Base-by-base conservation (phyloP, 192 early-diverging fungal species). In the Nowakowskiella sp. region DNA sequence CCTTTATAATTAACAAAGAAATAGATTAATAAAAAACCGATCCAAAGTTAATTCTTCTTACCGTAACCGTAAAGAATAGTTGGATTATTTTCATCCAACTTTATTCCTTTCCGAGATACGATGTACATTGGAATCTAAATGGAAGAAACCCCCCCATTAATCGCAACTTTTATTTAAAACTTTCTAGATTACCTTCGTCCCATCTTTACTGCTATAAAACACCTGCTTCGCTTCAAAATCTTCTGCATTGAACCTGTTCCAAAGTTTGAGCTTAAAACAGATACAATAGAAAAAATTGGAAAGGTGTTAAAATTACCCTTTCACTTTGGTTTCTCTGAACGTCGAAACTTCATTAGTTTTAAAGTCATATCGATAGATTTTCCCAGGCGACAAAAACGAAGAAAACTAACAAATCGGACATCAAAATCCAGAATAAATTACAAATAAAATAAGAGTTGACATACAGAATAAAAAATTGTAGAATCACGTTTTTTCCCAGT, bases 51-150 rank as follows among this genome's bases (percentile, higher is more conserved):
- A 30, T 30, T 33, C 28, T 24, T 30, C 31, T 69, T 83, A 10
- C 85, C 85, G 56, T 88, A 88, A 2, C 71, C 84, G 60, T 86
- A 86, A 44, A 86, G 56, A 9, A 78, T 58, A 3, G 72, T 65
- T 4, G 82, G 82, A 56, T 81, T 75, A 33, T 63, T 57, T 8
- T 78, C 72, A 45, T 86, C 68, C 36, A 83, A 44, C 6, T 31
- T 22, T 7, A 53, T 6, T 8, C 44, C 58, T 47, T 82, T 86
- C 46, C 71, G 71, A 57, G 63, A 57, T 22, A 76, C 62, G 47
- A 87, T 74, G 58, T 80, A 87, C 75, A 85, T 80, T 45, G 85
- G 84, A 43, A 85, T 67, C 54, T 52, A 55, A 51, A 10, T 16
- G 0, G 47, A 48, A 47, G 30, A 10, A 1, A 54, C 51, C 1